phyloP scores from a whole-genome alignment of 805 yeast species.

The Wickerhamomyces subpelliculosus region DNA sequence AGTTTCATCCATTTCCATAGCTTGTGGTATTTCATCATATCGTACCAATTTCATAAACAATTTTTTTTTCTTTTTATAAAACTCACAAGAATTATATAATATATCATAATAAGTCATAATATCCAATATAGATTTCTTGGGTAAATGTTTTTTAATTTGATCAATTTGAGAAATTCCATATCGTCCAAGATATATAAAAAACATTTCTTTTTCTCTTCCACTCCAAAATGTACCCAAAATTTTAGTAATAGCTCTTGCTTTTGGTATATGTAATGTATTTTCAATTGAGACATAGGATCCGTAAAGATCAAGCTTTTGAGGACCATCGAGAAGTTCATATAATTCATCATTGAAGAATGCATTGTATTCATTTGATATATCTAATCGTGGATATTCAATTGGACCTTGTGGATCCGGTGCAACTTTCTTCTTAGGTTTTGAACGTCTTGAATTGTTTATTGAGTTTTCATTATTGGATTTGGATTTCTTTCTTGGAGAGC shows the following conservation, averaged over 20 bases:
- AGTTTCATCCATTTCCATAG: slow-evolving; percentile 42
- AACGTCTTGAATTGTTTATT: no score
- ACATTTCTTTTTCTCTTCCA: slow-evolving; percentile 39
- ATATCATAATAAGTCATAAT: slow-evolving; percentile 38
- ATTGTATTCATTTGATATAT: not conserved
- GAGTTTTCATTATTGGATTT: not conserved
- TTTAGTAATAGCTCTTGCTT: not conserved
- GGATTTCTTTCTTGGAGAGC: no score
- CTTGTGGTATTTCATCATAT: slow-evolving; percentile 43
- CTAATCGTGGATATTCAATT: no score
- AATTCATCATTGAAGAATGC: no score
- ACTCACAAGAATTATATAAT: slow-evolving; percentile 24
- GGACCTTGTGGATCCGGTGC: no score
- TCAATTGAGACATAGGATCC: not conserved
- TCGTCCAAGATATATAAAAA: slow-evolving; percentile 43
- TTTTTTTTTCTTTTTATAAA: slow-evolving; percentile 17
- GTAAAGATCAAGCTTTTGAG: no score
- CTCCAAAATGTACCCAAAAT: slow-evolving; percentile 37
- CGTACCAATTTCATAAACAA: slow-evolving; percentile 19
- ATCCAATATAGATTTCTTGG: slow-evolving; percentile 36
- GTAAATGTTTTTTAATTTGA: slow-evolving; percentile 29
- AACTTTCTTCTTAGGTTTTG: no score
- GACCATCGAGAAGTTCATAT: no score
- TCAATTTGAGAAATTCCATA: slow-evolving; percentile 43
- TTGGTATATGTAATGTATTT: not conserved